Percentiles rank a stretch among this genome's conserved stretches.
These are phyloP conservation scores for Penicillium frequentans DNA, from an alignment of 2,329 filamentous ascomycete species.

Conservation along the genomic window DNA sequence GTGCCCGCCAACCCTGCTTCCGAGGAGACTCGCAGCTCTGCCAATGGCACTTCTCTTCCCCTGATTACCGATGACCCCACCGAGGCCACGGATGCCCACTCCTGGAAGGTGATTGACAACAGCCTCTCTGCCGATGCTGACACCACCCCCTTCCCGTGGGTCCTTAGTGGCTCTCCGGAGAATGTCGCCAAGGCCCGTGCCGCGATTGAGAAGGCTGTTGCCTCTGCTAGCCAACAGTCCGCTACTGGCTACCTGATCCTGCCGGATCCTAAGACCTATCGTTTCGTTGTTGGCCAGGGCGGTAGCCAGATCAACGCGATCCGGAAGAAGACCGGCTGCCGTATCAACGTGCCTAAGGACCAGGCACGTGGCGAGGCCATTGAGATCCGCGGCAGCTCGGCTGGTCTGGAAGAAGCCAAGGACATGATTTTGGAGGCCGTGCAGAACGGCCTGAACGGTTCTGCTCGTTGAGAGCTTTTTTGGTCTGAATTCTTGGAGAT, in stretches of 20 bases:
- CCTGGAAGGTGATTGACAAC: conserved; percentile 76
- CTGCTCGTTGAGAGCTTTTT: conserved; percentile 14
- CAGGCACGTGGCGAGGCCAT: conserved; percentile 78
- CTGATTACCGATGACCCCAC: conserved; percentile 86
- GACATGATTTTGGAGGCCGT: conserved; percentile 86
- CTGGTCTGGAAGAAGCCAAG: conserved; percentile 82
- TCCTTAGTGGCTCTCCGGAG: conserved; percentile 76
- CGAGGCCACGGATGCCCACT: conserved; percentile 65
- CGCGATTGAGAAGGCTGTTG: conserved; percentile 69
- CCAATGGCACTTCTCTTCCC: conserved; percentile 67
- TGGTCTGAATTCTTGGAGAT: background rate
- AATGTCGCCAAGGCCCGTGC: conserved; percentile 79
- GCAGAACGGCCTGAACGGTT: conserved; percentile 40
- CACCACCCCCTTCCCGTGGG: conserved; percentile 68
- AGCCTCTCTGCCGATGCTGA: conserved; percentile 27
- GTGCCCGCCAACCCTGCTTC: conserved; percentile 68
- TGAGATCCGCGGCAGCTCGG: conserved; percentile 76
- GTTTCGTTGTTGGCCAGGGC: conserved; percentile 83
- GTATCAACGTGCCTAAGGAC: conserved; percentile 87
- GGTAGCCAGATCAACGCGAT: conserved; percentile 92
- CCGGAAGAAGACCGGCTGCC: conserved; percentile 86
- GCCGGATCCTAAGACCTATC: conserved; percentile 84
- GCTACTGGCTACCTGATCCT: conserved; percentile 85
- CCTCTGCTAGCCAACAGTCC: conserved; percentile 52
- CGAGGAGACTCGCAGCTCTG: conserved; percentile 50